Evolutionary conservation across 2,329 filamentous ascomycete species (phyloP).

Genomic region (Rasamsonia emersonii): DNA sequence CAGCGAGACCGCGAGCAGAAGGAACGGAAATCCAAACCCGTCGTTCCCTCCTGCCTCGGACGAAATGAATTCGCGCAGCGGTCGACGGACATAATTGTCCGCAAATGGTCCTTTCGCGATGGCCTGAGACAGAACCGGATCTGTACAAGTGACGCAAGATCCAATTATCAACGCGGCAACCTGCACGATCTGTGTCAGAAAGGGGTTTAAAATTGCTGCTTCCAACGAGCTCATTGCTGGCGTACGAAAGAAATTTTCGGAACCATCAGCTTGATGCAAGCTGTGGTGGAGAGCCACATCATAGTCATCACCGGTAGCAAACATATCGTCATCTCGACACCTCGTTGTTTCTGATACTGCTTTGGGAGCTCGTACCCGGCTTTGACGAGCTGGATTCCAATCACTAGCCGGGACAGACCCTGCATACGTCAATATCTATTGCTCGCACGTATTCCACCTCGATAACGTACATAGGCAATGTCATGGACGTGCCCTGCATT

Average conservation of each 20-base stretch:
- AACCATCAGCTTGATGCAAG: slow-evolving; percentile 47
- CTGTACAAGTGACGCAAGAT: slow-evolving; percentile 54
- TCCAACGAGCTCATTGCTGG: background rate
- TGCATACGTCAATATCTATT: slow-evolving; percentile 12
- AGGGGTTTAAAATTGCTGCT: background rate
- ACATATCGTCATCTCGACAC: slow-evolving; percentile 47
- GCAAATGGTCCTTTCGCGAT: slow-evolving; percentile 56
- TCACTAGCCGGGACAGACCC: slow-evolving; percentile 50
- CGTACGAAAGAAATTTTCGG: slow-evolving; percentile 44
- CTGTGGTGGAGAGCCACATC: slow-evolving; percentile 53
- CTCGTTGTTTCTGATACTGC: slow-evolving; percentile 43
- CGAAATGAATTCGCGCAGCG: slow-evolving; percentile 53
- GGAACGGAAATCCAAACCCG: slow-evolving; percentile 54
- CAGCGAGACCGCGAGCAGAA: slow-evolving; percentile 50
- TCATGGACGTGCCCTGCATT: slow-evolving; percentile 25
- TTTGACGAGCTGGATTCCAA: slow-evolving; percentile 55
- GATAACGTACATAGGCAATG: slow-evolving; percentile 32
- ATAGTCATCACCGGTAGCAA: slow-evolving; percentile 54
- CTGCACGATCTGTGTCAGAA: slow-evolving; percentile 11
- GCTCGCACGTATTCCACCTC: background rate
- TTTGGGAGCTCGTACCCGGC: slow-evolving; percentile 55
- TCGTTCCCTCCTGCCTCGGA: slow-evolving; percentile 56
- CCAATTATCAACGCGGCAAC: slow-evolving; percentile 50
- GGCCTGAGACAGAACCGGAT: slow-evolving; percentile 54
- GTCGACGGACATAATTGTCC: slow-evolving; percentile 51